Conservation (phyloP, 352 stramenopile genomes). For the Phytophthora cactorum region DNA sequence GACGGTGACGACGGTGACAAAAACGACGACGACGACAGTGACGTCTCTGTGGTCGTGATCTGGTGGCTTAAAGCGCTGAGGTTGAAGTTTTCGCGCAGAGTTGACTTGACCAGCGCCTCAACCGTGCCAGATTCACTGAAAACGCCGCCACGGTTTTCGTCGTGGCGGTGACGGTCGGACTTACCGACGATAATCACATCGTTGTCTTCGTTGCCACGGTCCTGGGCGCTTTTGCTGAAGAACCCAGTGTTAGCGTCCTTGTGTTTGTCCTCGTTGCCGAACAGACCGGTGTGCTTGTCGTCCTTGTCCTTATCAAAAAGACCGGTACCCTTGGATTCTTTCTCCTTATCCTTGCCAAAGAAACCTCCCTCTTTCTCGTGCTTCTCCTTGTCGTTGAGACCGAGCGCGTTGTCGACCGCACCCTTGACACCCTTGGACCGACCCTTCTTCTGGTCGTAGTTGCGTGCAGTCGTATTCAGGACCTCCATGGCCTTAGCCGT, state of each 20-base stretch:
- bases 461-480: conserved; percentile 23
- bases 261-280: conserved; percentile 13
- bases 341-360: conserved; percentile 19
- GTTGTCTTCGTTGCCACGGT: conserved; percentile 11
- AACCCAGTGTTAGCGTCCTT: conserved; percentile 18
- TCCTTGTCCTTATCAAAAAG: conserved; percentile 14
- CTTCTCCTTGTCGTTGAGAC: conserved; percentile 23
- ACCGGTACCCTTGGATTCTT: conserved; percentile 4
- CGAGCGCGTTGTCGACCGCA: conserved; percentile 22
- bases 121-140: conserved; percentile 25
- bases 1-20: conserved; percentile 13
- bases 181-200: conserved; percentile 10
- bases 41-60: conserved; percentile 28
- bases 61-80: conserved; percentile 26
- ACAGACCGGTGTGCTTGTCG: conserved; percentile 14
- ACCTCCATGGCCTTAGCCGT: conserved; percentile 27
- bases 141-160: conserved; percentile 3
- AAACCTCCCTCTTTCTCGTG: conserved; percentile 16
- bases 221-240: conserved; percentile 14
- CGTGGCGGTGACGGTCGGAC: neutral
- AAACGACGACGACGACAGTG: conserved; percentile 13
- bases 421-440: conserved; percentile 25
- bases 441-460: conserved; percentile 30
- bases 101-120: conserved; percentile 27
- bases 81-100: conserved; percentile 30